These are phyloP conservation scores for Acorus gramineus DNA, from an alignment of 106 monocot species.

Conservation along the genomic window DNA sequence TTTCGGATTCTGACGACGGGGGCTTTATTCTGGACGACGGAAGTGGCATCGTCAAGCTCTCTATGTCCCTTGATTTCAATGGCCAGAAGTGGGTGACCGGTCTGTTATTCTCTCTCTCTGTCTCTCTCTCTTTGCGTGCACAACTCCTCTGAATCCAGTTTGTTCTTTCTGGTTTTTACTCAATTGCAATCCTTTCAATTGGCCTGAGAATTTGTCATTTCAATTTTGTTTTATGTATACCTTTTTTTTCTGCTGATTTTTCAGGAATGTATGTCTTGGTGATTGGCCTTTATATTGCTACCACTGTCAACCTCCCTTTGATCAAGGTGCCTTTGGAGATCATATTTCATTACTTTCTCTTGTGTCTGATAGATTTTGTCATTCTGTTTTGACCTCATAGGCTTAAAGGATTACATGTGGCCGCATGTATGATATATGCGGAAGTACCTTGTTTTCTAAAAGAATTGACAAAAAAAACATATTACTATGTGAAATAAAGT, in stretches of 20 bases:
- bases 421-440: too few species aligned
- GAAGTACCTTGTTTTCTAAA: too few species aligned
- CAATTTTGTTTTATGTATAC: not conserved
- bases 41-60: constrained; percentile 48
- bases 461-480: too few species aligned
- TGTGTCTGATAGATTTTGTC: too few species aligned
- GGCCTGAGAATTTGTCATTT: too few species aligned
- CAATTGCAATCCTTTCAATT: too few species aligned
- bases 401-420: too few species aligned
- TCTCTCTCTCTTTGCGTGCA: not conserved
- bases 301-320: constrained; percentile 9
- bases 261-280: constrained; percentile 77
- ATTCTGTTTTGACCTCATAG: too few species aligned
- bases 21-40: constrained; percentile 67
- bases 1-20: constrained; percentile 23
- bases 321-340: constrained; percentile 22
- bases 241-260: constrained; percentile 3
- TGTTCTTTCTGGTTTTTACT: not conserved
- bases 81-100: constrained; percentile 37
- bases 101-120: not conserved
- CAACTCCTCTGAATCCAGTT: not conserved
- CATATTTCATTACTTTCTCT: too few species aligned
- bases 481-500: too few species aligned
- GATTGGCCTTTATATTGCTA: constrained; percentile 29
- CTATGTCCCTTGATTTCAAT: constrained; percentile 16